Conservation (phyloP, 2,329 filamentous ascomycete genomes). For the Chrysoporthe cubensis region DNA sequence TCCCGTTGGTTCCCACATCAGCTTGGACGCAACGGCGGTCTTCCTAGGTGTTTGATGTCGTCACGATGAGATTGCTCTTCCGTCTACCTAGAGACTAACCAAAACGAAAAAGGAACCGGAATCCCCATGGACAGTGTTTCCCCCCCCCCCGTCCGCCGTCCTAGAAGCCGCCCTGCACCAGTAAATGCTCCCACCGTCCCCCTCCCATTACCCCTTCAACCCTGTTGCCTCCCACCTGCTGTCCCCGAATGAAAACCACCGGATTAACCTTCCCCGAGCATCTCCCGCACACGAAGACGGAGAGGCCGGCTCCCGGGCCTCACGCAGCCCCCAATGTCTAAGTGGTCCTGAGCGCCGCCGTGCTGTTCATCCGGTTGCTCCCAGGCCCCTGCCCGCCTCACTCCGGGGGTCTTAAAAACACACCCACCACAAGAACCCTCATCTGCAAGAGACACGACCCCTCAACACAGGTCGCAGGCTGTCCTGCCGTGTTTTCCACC, state of each 20-base stretch:
- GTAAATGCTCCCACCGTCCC: no score
- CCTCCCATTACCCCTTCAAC: no score
- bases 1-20: background rate
- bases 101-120: background rate
- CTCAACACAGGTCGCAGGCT: background rate
- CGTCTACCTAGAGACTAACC: background rate
- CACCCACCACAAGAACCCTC: no score
- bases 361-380: background rate
- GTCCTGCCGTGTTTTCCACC: no score
- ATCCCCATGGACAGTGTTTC: background rate
- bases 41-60: background rate
- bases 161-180: background rate
- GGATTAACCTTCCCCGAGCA: no score
- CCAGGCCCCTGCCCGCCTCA: background rate
- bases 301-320: no score
- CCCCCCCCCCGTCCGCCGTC: no score
- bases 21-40: background rate
- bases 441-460: background rate
- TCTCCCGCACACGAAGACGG: no score
- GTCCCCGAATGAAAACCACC: no score
- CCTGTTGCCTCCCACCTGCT: no score
- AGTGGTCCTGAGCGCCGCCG: background rate
- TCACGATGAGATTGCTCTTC: slow-evolving; percentile 10
- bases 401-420: no score
- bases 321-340: no score